A percentile compares a stretch with the other conserved stretches of the same genome.
Evolutionary conservation across 2,329 filamentous ascomycete genomes (phyloP).

Genomic region (Capronia americana): DNA sequence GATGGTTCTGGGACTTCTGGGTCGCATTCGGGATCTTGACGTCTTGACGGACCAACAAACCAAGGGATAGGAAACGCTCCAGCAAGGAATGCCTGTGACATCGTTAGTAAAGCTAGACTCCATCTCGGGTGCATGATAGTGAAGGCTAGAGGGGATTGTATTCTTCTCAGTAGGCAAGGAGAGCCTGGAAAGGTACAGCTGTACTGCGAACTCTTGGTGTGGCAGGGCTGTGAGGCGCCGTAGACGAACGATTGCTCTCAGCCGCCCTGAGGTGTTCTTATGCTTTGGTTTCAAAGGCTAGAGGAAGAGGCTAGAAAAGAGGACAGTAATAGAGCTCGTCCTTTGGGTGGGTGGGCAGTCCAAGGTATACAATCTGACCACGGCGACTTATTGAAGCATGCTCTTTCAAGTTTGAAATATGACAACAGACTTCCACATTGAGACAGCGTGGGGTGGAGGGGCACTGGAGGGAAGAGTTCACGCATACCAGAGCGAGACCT

Average conservation of each 20-base stretch:
- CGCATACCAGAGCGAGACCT: slow-evolving; percentile 33
- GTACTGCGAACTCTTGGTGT: neutral
- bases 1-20: neutral
- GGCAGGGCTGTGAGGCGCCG: neutral
- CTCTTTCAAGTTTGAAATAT: neutral
- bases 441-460: slow-evolving; percentile 13
- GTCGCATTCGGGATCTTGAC: slow-evolving; percentile 13
- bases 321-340: neutral
- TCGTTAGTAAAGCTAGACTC: slow-evolving; percentile 31
- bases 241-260: neutral
- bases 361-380: neutral
- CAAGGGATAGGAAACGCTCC: slow-evolving; percentile 33
- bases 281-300: neutral
- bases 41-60: slow-evolving; percentile 26
- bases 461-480: slow-evolving; percentile 2
- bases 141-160: slow-evolving; percentile 5
- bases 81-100: slow-evolving; percentile 35
- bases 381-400: neutral
- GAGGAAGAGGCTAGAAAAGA: neutral
- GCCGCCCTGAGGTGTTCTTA: neutral
- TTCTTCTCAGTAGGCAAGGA: neutral
- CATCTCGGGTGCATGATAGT: slow-evolving; percentile 25
- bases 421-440: slow-evolving; percentile 34
- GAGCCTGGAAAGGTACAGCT: neutral
- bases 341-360: neutral